Conservation (phyloP, 106 monocot species). For the Dioscorea alata region DNA sequence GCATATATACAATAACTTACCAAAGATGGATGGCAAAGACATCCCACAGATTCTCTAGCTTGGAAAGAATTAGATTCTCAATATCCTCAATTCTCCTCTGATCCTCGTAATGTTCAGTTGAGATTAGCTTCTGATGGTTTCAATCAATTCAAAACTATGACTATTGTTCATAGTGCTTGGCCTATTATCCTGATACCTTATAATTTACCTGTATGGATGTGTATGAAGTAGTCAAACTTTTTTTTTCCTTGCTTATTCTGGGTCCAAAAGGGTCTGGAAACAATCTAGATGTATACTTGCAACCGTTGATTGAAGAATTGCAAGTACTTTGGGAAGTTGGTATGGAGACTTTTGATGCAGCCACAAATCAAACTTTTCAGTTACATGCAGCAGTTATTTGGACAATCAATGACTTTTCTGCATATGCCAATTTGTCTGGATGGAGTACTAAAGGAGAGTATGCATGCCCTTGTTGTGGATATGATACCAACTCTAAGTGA, state of each 20-base stretch:
- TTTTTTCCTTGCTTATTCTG: constrained; percentile 11
- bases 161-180: constrained; percentile 10
- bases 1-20: not conserved
- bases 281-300: constrained; percentile 22
- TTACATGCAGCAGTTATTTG: constrained; percentile 17
- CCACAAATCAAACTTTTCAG: constrained; percentile 6
- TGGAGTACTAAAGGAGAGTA: constrained; percentile 17
- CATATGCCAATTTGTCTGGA: constrained; percentile 14
- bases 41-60: not conserved
- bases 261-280: constrained; percentile 5
- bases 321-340: not conserved
- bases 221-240: constrained; percentile 5
- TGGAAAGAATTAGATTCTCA: not conserved
- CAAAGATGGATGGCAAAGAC: constrained; percentile 1
- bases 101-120: constrained; percentile 10
- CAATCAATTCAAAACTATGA: constrained; percentile 15
- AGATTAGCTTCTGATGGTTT: constrained; percentile 17
- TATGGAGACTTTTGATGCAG: constrained; percentile 11
- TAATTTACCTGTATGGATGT: constrained; percentile 23
- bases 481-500: not conserved
- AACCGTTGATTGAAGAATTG: constrained; percentile 12
- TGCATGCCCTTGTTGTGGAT: constrained; percentile 10
- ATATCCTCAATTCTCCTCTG: not conserved
- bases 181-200: constrained; percentile 14
- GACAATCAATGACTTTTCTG: constrained; percentile 23